Evolutionary conservation across 78 protist species (phyloP).

Genomic region (Pigoraptor vietnamica): DNA sequence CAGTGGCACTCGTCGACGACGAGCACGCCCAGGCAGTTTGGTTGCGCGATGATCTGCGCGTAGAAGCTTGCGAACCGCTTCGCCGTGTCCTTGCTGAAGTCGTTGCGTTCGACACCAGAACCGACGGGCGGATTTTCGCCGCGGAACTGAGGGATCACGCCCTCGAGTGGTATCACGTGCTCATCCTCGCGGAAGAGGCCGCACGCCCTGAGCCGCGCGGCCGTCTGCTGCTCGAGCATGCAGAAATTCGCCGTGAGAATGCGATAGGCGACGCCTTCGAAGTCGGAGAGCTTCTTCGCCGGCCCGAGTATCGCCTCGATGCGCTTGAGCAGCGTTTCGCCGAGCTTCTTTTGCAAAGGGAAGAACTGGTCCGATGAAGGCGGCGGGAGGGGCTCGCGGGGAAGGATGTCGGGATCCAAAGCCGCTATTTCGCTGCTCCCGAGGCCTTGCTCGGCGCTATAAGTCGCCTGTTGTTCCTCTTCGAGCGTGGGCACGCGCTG

Average conservation of each 20-base stretch:
- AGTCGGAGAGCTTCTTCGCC: too few species aligned
- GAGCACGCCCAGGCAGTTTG: neutral
- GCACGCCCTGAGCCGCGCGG: neutral
- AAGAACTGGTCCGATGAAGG: too few species aligned
- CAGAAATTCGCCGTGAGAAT: neutral
- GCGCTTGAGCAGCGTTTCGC: too few species aligned
- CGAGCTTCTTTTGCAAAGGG: too few species aligned
- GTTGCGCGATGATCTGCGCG: neutral
- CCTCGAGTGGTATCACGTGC: neutral
- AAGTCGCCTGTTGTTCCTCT: too few species aligned
- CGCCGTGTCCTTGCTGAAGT: neutral
- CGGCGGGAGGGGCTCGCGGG: too few species aligned
- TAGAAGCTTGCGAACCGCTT: neutral
- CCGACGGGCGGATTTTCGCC: neutral
- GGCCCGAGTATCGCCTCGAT: too few species aligned
- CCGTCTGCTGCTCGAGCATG: neutral
- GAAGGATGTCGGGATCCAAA: too few species aligned
- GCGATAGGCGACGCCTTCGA: neutral
- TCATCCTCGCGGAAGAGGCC: neutral
- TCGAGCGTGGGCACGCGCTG: too few species aligned
- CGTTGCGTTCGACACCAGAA: neutral
- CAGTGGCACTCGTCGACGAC: neutral
- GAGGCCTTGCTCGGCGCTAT: too few species aligned
- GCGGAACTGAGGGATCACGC: too few species aligned
- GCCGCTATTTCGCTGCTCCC: too few species aligned